Evolutionary conservation across 495 filamentous ascomycete genomes (phyloP), one percentile per base, ranked within the genome.

Genomic region (Evernia prunastri): DNA sequence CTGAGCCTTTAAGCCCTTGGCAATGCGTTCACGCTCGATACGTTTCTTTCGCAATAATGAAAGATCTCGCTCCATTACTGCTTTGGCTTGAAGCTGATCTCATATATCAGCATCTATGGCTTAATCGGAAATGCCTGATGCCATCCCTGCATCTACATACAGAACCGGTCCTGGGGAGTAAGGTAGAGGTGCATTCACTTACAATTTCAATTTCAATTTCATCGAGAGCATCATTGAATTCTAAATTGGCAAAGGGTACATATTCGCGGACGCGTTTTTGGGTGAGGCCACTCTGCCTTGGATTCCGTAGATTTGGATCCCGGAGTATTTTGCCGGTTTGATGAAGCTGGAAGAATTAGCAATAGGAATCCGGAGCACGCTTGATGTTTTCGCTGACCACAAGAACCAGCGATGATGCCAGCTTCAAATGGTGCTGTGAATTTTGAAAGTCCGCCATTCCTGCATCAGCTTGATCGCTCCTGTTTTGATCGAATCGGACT

Each of bases 121-220:
- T 33, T 63, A 6, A 43, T 27, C 33, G 9, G 6, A 29, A 27
- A 56, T 9, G n/a, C 8, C 27, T 7, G 31, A 31, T 27, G 23
- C 12, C 18, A 27, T 15, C 15, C 9, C 27, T 58, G 6, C 6
- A 23, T 39, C 15, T n/a, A 40, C 37, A 63, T 18, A 58, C 3
- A 43, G 4, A 57, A 23, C 12, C 20, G 31, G 39, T 37, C 23
- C 15, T 13, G 3, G 13, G n/a, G n/a, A n/a, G n/a, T n/a, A n/a
- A n/a, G n/a, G 13, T 1, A 37, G 3, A 5, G n/a, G 11, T 57
- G n/a, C n/a, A n/a, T 20, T 35, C 11, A 77, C 81, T 53, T 72
- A 82, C 81, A 68, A 83, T 83, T 62, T 82, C 76, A 42, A 80
- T 74, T 37, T 80, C 80, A 35, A 82, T 72, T 35, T 76, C 75